Percentiles rank a stretch among this genome's conserved stretches.
Conservation (phyloP, 768 basidiomycete species). For the Rhodotorula toruloides region DNA sequence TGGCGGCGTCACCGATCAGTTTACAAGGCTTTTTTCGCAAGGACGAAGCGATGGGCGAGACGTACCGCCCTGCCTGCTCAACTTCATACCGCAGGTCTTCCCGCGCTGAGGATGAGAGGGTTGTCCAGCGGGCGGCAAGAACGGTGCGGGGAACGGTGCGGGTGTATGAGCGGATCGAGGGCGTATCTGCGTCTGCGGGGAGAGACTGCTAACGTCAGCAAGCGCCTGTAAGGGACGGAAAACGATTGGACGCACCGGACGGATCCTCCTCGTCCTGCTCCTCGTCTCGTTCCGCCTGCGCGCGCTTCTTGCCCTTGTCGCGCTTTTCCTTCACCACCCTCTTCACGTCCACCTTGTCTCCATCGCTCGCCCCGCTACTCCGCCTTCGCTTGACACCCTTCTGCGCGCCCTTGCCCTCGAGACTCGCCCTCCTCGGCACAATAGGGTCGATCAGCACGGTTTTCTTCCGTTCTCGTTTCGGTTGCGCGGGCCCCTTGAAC, state of each 20-base stretch:
- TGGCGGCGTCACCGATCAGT: background rate
- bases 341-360: background rate
- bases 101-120: background rate
- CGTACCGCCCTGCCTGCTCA: background rate
- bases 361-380: background rate
- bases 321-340: background rate
- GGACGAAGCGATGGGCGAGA: background rate
- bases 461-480: background rate
- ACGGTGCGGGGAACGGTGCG: background rate
- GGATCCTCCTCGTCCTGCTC: background rate
- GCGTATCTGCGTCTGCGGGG: background rate
- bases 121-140: background rate
- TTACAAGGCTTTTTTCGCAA: background rate
- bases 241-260: background rate
- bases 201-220: background rate
- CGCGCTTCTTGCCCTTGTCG: background rate
- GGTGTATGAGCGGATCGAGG: background rate
- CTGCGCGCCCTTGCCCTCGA: no score
- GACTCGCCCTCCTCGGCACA: no score
- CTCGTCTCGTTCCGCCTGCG: background rate
- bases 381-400: background rate
- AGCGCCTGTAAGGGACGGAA: background rate
- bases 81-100: background rate
- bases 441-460: background rate
- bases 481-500: conserved; percentile 16